These are phyloP conservation scores for Pyrenophora tritici-repentis DNA, from an alignment of 2,329 filamentous ascomycete genomes.

Conservation along the genomic window DNA sequence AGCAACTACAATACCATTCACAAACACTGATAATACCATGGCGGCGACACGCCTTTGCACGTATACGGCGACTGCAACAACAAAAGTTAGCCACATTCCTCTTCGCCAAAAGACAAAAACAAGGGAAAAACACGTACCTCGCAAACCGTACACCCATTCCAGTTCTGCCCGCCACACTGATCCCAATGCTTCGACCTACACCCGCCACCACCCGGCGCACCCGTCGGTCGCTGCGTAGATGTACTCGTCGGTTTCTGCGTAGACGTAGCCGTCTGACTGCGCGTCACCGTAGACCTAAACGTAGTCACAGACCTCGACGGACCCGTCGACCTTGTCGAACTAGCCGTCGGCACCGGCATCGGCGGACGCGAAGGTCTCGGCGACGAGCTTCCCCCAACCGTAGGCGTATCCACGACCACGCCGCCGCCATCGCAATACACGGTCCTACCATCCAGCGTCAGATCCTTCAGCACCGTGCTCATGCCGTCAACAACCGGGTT, in stretches of 20 bases:
- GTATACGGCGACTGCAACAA: too few relatives aligned
- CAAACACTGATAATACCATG: too few relatives aligned
- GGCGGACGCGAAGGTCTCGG: not conserved
- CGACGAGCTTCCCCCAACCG: constrained; percentile 24
- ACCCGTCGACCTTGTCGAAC: too few relatives aligned
- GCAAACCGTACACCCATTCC: constrained; percentile 38
- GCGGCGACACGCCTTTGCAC: too few relatives aligned
- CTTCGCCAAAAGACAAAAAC: too few relatives aligned
- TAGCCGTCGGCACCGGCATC: too few relatives aligned
- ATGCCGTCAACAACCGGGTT: constrained; percentile 49
- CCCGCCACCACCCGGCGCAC: constrained; percentile 26
- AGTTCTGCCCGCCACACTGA: constrained; percentile 37
- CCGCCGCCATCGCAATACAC: constrained; percentile 55
- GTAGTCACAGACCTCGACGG: too few relatives aligned
- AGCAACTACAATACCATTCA: too few relatives aligned
- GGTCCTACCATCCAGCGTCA: constrained; percentile 64
- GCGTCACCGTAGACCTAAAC: too few relatives aligned
- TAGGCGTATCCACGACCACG: constrained; percentile 37
- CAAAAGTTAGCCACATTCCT: too few relatives aligned
- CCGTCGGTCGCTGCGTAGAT: constrained; percentile 22
- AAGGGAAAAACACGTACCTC: constrained; percentile 23
- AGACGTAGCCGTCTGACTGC: not conserved
- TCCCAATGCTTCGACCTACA: constrained; percentile 39
- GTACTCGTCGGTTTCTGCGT: constrained; percentile 3
- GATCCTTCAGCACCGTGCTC: constrained; percentile 68